Conservation (phyloP, 2,329 filamentous ascomycete genomes). For the Hypoxylon sp. region DNA sequence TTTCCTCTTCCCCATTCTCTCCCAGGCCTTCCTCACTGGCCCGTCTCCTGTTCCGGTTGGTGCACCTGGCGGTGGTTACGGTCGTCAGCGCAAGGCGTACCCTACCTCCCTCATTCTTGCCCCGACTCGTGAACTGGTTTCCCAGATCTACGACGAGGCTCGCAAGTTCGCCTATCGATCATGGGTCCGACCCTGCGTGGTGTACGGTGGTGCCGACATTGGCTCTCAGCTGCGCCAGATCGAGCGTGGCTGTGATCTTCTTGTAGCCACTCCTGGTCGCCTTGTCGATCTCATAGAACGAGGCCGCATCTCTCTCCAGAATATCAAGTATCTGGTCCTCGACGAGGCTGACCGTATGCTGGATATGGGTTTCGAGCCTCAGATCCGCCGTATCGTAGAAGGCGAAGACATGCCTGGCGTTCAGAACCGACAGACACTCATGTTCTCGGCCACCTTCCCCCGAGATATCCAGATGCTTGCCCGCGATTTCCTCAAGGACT, state of each 20-base stretch:
- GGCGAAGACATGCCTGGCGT: conserved; percentile 96
- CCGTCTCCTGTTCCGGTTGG: conserved; percentile 76
- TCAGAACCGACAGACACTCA: conserved; percentile 91
- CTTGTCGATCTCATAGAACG: conserved; percentile 98
- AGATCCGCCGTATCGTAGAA: conserved; percentile 98
- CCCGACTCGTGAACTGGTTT: conserved; percentile 97
- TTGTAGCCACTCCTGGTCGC: conserved; percentile 97
- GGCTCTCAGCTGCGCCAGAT: conserved; percentile 98
- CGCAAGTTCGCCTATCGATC: conserved; percentile 99
- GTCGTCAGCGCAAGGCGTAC: conserved; percentile 96
- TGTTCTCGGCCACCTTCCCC: conserved; percentile 99
- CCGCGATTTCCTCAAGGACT: conserved; percentile 98
- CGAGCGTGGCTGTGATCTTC: conserved; percentile 94
- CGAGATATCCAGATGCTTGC: conserved; percentile 99
- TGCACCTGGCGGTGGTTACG: conserved; percentile 77
- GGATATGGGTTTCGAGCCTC: conserved; percentile 99
- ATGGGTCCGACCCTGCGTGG: conserved; percentile 97
- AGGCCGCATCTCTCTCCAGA: conserved; percentile 95
- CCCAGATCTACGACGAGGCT: conserved; percentile 97
- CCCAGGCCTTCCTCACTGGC: conserved; percentile 93
- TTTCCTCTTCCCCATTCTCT: conserved; percentile 98
- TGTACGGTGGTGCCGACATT: conserved; percentile 99
- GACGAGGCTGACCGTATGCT: conserved; percentile 99
- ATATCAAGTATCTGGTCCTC: conserved; percentile 99
- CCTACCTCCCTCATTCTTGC: conserved; percentile 96